Base-by-base conservation (phyloP, 2,329 filamentous ascomycete species). In the Fusarium nematophilum region DNA sequence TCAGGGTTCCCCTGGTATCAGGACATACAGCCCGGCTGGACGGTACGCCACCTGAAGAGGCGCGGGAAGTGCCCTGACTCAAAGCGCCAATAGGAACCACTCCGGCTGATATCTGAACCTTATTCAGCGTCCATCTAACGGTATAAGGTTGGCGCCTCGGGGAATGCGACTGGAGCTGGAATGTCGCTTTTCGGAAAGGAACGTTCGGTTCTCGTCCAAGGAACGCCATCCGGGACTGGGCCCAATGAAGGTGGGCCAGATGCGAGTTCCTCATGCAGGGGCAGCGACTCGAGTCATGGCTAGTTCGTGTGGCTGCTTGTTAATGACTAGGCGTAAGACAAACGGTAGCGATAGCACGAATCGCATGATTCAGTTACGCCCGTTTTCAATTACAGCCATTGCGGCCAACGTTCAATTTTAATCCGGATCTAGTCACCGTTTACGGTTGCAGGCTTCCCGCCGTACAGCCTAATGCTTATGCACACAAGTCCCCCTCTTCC, bases 401-500 rank as follows among this genome's bases (percentile, higher is more conserved):
- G 6, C 21, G 6, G 21, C 21, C 6, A 21, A 21, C n/a, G n/a
- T n/a, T n/a, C 11, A 21, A 27, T 17, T 26, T 21, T 23, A 46
- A 18, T 27, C 14, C 25, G 21, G 17, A 9, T 26, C 26, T 11
- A 18, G 36, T 27, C n/a, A n/a, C n/a, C n/a, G n/a, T n/a, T n/a
- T n/a, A n/a, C n/a, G n/a, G n/a, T n/a, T n/a, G n/a, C n/a, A n/a
- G n/a, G n/a, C n/a, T n/a, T n/a, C n/a, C n/a, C n/a, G n/a, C 17
- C 10, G 4, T 21, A 17, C 17, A 9, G 42, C 27, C 27, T 14
- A 66, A 29, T 66, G 64, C 45, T 57, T 66, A 31, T 66, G 63
- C 21, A 53, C 48, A 18, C 64, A 66, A 8, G 15, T 15, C 10
- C 64, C 60, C 30, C 64, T 49, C 57, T 65, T 66, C 34, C 60